A percentile compares a stretch with the other conserved stretches of the same genome.
These are phyloP conservation scores for Crithidia bombi DNA, from an alignment of 208 protist genomes.

Conservation along the genomic window DNA sequence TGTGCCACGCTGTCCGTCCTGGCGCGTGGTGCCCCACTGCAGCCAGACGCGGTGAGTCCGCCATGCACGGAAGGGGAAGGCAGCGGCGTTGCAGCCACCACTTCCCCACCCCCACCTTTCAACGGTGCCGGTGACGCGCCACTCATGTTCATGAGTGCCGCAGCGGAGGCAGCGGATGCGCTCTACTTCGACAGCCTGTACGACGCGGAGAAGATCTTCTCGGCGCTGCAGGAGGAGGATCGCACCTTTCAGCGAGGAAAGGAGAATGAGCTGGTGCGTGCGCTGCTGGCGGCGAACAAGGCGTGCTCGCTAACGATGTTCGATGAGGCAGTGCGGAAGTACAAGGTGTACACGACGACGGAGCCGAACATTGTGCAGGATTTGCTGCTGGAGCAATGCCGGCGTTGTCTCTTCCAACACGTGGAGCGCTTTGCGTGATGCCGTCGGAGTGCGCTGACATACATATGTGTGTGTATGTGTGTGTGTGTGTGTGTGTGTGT, in stretches of 20 bases:
- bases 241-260: slow-evolving; percentile 72
- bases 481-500: slow-evolving; percentile 2
- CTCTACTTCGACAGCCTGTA: slow-evolving; percentile 81
- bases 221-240: slow-evolving; percentile 70
- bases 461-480: no score
- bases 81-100: neutral
- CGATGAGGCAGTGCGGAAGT: slow-evolving; percentile 66
- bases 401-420: slow-evolving; percentile 73
- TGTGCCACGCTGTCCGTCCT: slow-evolving; percentile 65
- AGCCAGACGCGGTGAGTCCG: neutral
- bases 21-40: slow-evolving; percentile 36
- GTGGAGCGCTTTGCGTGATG: slow-evolving; percentile 71
- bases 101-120: neutral
- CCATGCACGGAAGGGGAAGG: neutral
- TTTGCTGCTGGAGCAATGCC: slow-evolving; percentile 54
- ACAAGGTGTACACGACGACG: slow-evolving; percentile 61
- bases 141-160: slow-evolving; percentile 2
- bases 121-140: neutral
- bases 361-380: slow-evolving; percentile 55
- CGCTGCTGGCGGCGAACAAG: slow-evolving; percentile 56
- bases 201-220: slow-evolving; percentile 64
- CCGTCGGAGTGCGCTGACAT: no score
- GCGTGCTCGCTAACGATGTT: slow-evolving; percentile 64
- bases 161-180: slow-evolving; percentile 27
- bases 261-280: slow-evolving; percentile 63